phyloP scores from a whole-genome alignment of 257 asterid genomes.

The Solanum pimpinellifolium region DNA sequence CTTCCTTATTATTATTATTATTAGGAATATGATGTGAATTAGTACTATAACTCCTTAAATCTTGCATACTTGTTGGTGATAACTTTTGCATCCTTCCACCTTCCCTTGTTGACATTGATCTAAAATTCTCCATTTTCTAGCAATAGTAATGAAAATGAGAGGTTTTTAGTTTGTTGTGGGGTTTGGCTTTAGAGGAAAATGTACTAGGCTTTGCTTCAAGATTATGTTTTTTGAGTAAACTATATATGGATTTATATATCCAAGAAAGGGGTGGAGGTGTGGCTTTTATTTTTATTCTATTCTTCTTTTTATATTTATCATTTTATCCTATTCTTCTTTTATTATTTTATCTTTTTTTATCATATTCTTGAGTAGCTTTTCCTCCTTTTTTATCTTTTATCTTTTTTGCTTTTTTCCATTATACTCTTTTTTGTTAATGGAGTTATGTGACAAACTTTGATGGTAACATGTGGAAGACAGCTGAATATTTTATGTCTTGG shows the following conservation, averaged over 20 bases:
- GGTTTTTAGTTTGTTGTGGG: not conserved
- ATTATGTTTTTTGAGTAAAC: not conserved
- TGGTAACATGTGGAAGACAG: not conserved
- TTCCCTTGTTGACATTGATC: conserved; percentile 31
- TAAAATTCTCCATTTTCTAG: conserved; percentile 17
- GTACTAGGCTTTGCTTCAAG: not conserved
- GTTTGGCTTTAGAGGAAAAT: not conserved
- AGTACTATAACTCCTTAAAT: conserved; percentile 67
- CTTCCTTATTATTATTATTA: conserved; percentile 8
- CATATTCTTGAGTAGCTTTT: not conserved
- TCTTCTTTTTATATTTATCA: not conserved
- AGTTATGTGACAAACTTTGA: not conserved
- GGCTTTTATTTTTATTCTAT: not conserved
- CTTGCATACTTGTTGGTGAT: conserved; percentile 19
- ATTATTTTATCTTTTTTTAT: not conserved
- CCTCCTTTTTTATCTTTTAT: not conserved
- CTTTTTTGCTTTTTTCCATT: not conserved
- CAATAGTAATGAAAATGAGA: not conserved
- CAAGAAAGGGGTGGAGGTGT: not conserved
- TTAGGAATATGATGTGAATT: conserved; percentile 13
- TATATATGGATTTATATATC: not conserved
- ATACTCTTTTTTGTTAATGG: not conserved
- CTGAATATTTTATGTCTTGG: not conserved
- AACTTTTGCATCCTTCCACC: conserved; percentile 8
- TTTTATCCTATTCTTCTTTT: not conserved